Evolutionary conservation across 2,329 filamentous ascomycete genomes (phyloP), one percentile per base, ranked within the genome.

Genomic region (Trichophyton schoenleinii): DNA sequence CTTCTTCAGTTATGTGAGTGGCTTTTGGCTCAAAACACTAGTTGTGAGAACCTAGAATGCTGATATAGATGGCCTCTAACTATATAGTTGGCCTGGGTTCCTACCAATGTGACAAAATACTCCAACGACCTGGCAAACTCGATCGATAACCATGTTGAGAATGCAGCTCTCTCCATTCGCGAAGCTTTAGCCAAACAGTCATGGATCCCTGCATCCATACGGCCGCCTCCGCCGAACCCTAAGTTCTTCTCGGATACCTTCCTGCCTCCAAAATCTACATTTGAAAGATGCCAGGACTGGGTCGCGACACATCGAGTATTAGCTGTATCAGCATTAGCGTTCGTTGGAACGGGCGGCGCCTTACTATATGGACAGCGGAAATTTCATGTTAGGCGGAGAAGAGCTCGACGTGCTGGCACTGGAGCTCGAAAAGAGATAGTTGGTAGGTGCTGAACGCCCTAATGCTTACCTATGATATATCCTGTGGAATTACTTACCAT

Each of bases 341-440:
- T 87, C 64, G 77, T 88, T 58, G 85, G 88, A 53, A 87, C 88
- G 1, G 81, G 81, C 1, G 77, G 77, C 15, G 76, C 81, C 46
- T 69, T 86, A 61, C 79, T 84, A 61, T 83, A 83, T 63, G 79
- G 81, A 60, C 84, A 82, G 63, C 88, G 85, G 71, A 81, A 81
- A 60, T 72, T 78, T 57, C 74, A 77, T 34, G 60, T 57, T 38
- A 80, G 79, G 68, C 87, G 86, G 72, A 83, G 92, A 65, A 83
- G 89, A 64, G 94, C 91, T 9, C 86, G 81, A 74, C 84, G 88
- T 61, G 88, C 90, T 2, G 81, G 82, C 58, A 95, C 90, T 75
- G 94, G 94, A 25, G 89, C 89, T 3, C 83, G 94, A 60, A 85
- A 87, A 65, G 94, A 99, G 73, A 92, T 97, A 60, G 80, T 87